Percentiles rank a stretch among this genome's conserved stretches.
Evolutionary conservation across 164 flowering plant species (phyloP).

Genomic region (Vitis rupestris): DNA sequence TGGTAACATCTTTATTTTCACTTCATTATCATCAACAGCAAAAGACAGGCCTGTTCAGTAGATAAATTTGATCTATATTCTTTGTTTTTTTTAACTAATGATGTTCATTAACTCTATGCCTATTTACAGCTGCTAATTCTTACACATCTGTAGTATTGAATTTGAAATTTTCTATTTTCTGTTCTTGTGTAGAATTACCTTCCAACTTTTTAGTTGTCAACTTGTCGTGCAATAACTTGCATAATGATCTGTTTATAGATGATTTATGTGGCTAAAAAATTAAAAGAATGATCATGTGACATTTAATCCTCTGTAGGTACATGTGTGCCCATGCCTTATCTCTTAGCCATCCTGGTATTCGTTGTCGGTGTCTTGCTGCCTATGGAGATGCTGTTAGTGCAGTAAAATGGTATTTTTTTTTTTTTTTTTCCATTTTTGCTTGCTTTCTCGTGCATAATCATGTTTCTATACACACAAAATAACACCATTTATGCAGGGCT

Average conservation of each 20-base stretch:
- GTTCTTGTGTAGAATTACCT: background rate
- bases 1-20: too few relatives aligned
- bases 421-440: background rate
- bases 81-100: too few relatives aligned
- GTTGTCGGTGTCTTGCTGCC: slow-evolving; percentile 99
- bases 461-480: background rate
- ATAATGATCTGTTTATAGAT: too few relatives aligned
- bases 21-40: too few relatives aligned
- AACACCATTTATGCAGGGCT: slow-evolving; percentile 60
- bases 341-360: slow-evolving; percentile 96
- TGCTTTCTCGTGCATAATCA: background rate
- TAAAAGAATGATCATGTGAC: background rate
- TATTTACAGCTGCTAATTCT: too few relatives aligned
- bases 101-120: too few relatives aligned
- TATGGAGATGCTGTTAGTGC: slow-evolving; percentile 99
- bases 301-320: slow-evolving; percentile 44
- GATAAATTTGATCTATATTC: too few relatives aligned
- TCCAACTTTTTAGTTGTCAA: too few relatives aligned
- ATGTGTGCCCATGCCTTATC: slow-evolving; percentile 97
- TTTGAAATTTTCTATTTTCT: background rate
- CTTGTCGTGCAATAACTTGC: too few relatives aligned
- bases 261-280: background rate
- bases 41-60: too few relatives aligned
- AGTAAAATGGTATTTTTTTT: slow-evolving; percentile 73
- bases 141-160: too few relatives aligned